A percentile compares a stretch with the other conserved stretches of the same genome.
These are phyloP conservation scores for Chaetomium tenue DNA, from an alignment of 495 filamentous ascomycete genomes.

Conservation along the genomic window DNA sequence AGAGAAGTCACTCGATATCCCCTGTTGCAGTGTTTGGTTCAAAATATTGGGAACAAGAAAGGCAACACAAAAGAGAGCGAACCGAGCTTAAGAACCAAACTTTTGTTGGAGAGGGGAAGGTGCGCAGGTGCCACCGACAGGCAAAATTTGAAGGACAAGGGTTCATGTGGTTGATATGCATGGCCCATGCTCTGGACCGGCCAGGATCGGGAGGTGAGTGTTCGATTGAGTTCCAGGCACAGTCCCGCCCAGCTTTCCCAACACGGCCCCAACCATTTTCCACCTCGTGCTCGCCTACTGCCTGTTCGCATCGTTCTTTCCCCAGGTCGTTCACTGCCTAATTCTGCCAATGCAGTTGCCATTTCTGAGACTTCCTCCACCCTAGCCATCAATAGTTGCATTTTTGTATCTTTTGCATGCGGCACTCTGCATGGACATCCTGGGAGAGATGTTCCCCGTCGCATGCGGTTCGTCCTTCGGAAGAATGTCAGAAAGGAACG, in stretches of 20 bases:
- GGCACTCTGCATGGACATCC: too few relatives aligned
- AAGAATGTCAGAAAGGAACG: neutral
- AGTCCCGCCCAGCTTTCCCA: neutral
- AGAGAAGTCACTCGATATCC: neutral
- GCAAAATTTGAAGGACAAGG: constrained; percentile 3
- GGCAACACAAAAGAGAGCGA: neutral
- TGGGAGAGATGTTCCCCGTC: neutral
- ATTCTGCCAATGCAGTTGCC: neutral
- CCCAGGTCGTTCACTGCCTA: neutral
- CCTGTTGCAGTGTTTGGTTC: too few relatives aligned
- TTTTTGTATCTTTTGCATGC: too few relatives aligned
- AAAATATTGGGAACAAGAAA: too few relatives aligned
- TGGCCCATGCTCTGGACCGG: neutral
- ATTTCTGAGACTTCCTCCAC: neutral
- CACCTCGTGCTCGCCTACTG: neutral
- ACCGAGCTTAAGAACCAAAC: neutral
- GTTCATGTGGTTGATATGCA: constrained; percentile 1
- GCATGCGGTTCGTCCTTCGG: neutral
- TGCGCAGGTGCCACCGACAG: neutral
- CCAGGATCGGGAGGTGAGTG: neutral
- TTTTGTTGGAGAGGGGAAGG: neutral
- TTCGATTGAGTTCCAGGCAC: constrained; percentile 1
- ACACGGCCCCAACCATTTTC: neutral
- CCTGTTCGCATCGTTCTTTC: neutral
- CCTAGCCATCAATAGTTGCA: neutral